Evolutionary conservation across 1,284 basidiomycete genomes (phyloP).

Genomic region (Neolentinus lepideus): DNA sequence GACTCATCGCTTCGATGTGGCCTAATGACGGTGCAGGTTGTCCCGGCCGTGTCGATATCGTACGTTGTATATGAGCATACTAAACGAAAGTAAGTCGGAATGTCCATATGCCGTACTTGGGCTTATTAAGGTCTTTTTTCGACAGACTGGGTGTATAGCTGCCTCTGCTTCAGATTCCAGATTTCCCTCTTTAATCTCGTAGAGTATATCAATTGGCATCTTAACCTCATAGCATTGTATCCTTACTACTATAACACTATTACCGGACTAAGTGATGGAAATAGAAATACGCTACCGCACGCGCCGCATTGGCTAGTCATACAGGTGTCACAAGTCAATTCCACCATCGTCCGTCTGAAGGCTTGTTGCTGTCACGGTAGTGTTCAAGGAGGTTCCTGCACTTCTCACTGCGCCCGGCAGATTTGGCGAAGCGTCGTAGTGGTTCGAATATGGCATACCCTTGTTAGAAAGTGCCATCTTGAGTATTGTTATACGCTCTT

Average conservation of each 20-base stretch:
- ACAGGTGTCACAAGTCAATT: neutral
- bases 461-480: constrained; percentile 56
- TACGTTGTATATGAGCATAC: constrained; percentile 87
- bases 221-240: neutral
- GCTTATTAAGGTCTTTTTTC: constrained; percentile 7
- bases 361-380: neutral
- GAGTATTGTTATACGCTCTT: constrained; percentile 62
- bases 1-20: neutral
- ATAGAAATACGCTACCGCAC: neutral
- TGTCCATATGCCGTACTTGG: constrained; percentile 1
- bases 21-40: constrained; percentile 46
- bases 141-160: constrained; percentile 40
- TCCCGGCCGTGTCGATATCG: constrained; percentile 91
- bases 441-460: constrained; percentile 38
- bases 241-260: neutral
- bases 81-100: constrained; percentile 58
- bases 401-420: neutral
- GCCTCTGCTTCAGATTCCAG: constrained; percentile 13
- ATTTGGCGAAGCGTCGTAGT: constrained; percentile 29
- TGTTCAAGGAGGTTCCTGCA: neutral
- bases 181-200: constrained; percentile 12
- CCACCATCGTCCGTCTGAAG: neutral
- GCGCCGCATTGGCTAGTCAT: neutral
- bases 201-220: constrained; percentile 7
- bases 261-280: neutral